Evolutionary conservation across 371 early-diverging fungal species (phyloP), one percentile per base, ranked within the genome.

Genomic region (Mucor saturninus): DNA sequence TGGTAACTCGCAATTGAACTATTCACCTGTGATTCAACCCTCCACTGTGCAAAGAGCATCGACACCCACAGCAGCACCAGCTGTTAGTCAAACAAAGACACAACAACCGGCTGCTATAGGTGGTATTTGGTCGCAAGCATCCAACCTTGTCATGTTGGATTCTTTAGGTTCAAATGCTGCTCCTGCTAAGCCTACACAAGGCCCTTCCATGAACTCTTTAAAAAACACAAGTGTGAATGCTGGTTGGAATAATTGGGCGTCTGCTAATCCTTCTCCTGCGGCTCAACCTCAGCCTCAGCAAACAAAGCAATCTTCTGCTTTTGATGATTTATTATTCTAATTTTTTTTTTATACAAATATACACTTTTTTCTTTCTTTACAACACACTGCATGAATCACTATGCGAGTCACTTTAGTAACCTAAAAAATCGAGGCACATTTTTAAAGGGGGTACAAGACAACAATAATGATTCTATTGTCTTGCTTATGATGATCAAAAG

Each of bases 161-260:
- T 83, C 81, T 3, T 71, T 86, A 11, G 86, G 86, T 3, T 42
- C 37, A 5, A 83, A 83, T 56, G 46, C 61, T 29, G 60, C 71
- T 2, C 68, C 72, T 35, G 58, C 70, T 31, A 83, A 84, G 69
- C 74, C 71, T 46, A 61, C 76, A 53, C 49, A 63, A 14, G 86
- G 84, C 1, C 83, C 84, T n/a, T 86, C 86, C 21, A 86, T 86
- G 86, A 86, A 86, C 39, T 69, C 86, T 3, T 61, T 86, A 68
- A 84, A 84, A 59, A 76, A 64, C 48, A 75, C 70, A 1, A 79
- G 73, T 45, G 68, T 67, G 2, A 70, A 68, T 58, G 71, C 74
- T n/a, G 69, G 71, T 38, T 80, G 82, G 82, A 74, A 67, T 30
- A 67, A 67, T n/a, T 81, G 78, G 79, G 82, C 79, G 21, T 55